Base-by-base conservation (phyloP, 2,329 filamentous ascomycete genomes). In the Trichoderma harzianum region DNA sequence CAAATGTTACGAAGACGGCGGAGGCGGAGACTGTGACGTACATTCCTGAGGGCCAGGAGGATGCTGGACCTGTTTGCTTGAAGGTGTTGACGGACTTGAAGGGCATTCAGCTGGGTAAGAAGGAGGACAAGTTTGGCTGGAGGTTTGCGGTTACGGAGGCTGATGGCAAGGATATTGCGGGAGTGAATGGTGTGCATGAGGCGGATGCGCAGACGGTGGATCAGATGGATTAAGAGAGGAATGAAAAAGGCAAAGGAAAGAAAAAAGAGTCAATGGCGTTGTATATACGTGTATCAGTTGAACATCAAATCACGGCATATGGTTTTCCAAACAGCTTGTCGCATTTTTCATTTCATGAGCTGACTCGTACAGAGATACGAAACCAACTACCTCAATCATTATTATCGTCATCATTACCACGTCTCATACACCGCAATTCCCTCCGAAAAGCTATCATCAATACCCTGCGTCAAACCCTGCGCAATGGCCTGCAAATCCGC, bases 71-170 rank as follows among this genome's bases (percentile, higher is more conserved):
- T 36, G 84, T 92, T 21, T 95, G 90, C 80, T 78, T 90, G 30
- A 91, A 91, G 83, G 86, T 98, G 51, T 83, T 98, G 72, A 85
- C 86, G 28, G 91, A 91, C 69, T 86, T 98, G 69, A 92, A 97
- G 84, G 94, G 90, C 1, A 94, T 98, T 73, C 95, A 98, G 84
- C 87, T 89, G 47, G 95, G 95, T 32, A 93, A 92, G 82, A 84
- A 92, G 55, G 84, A 92, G 80, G 95, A 98, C 79, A 83, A 84
- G 71, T 93, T 95, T 78, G 90, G 89, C 5, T 98, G 94, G 95
- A 87, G 88, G 62, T 79, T 82, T 65, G 77, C 80, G 8, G 84
- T 90, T 8, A 78, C 76, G 8, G 83, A 82, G 65, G 82, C 80
- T 69, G 86, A 90, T 73, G 78, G 76, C 66, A 75, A 76, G n/a